Conservation (phyloP, 176 grass and related monocot species). For the Oryza glumipatula region DNA sequence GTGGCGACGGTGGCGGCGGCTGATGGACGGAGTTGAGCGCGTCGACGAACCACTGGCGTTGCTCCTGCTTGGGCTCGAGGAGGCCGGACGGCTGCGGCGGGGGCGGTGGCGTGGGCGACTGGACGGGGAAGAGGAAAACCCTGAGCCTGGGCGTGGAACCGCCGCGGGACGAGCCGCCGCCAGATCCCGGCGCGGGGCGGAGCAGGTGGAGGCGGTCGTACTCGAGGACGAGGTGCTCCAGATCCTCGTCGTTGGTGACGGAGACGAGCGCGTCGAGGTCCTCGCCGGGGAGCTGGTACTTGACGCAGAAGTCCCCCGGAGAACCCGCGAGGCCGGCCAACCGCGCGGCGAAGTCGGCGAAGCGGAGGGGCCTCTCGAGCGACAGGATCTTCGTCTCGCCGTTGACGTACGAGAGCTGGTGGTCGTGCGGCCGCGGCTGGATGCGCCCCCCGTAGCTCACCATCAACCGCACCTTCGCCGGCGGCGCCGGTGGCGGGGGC, state of each 20-base stretch:
- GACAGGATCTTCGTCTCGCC: slow-evolving; percentile 98
- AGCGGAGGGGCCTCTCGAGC: slow-evolving; percentile 73
- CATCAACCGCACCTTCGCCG: slow-evolving; percentile 68
- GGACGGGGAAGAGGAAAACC: slow-evolving; percentile 91
- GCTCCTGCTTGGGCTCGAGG: slow-evolving; percentile 64
- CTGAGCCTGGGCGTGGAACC: slow-evolving; percentile 61
- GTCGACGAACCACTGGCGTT: slow-evolving; percentile 81
- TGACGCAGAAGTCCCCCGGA: slow-evolving; percentile 64
- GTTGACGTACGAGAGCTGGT: slow-evolving; percentile 90
- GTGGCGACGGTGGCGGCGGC: neutral
- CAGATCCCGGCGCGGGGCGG: slow-evolving; percentile 45
- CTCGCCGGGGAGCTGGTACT: slow-evolving; percentile 99
- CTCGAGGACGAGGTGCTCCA: slow-evolving; percentile 87
- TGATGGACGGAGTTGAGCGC: slow-evolving; percentile 59
- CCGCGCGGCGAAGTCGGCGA: slow-evolving; percentile 63
- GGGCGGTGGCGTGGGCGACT: slow-evolving; percentile 29
- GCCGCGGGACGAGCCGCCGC: slow-evolving; percentile 36
- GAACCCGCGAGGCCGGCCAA: slow-evolving; percentile 39
- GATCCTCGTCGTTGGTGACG: slow-evolving; percentile 95
- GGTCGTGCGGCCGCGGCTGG: slow-evolving; percentile 79
- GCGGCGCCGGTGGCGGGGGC: slow-evolving; percentile 16
- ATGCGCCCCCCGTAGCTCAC: slow-evolving; percentile 96
- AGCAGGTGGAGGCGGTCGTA: slow-evolving; percentile 76
- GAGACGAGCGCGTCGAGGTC: slow-evolving; percentile 97
- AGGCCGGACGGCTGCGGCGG: slow-evolving; percentile 52